Base-by-base conservation (phyloP, 2,329 filamentous ascomycete species). In the Chaetothyriales sp. region DNA sequence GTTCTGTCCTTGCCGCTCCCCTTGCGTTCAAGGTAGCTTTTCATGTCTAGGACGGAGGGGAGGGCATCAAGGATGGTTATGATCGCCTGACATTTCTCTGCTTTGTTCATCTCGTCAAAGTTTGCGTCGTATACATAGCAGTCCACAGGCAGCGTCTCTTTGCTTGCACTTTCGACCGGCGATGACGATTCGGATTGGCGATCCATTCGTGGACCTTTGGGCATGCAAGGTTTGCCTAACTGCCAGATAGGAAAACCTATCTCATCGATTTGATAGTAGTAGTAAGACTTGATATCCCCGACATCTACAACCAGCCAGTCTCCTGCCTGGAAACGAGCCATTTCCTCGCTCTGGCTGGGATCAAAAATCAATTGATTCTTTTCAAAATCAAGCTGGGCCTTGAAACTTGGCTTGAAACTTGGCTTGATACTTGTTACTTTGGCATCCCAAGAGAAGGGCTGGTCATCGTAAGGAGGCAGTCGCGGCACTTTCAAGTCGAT, bases 401-500 rank as follows among this genome's bases (percentile, higher is more conserved):
- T 32, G 26, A 47, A 47, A 25, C 10, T 22, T 2, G n/a, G 20
- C 7, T 10, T 32, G 26, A 47, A 47, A 25, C 10, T 22, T 2
- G n/a, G 20, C 19, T 26, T 52, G 28, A 25, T 43, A 18, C 2
- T 25, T 46, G 19, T 22, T 20, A 15, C 26, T 48, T 43, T 50
- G 46, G 32, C 44, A 49, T 32, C 10, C 32, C 2, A 39, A 12
- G 32, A 4, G 10, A 15, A 39, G 1, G 12, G 10, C 15, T 10
- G 10, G 19, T 25, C 9, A 12, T 18, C 18, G 19, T 26, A 51
- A 32, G 48, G 49, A 15, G 42, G 50, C 18, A 46, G 51, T 9
- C 65, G 59, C 9, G 78, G 77, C 4, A 80, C 73, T 47, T 66
- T 70, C 43, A 81, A 60, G 18, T 71, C 72, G 49, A 82, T 70